A percentile compares a stretch with the other conserved stretches of the same genome.
Evolutionary conservation across 2,329 filamentous ascomycete species (phyloP).

Genomic region (Pseudogymnoascus verrucosus): DNA sequence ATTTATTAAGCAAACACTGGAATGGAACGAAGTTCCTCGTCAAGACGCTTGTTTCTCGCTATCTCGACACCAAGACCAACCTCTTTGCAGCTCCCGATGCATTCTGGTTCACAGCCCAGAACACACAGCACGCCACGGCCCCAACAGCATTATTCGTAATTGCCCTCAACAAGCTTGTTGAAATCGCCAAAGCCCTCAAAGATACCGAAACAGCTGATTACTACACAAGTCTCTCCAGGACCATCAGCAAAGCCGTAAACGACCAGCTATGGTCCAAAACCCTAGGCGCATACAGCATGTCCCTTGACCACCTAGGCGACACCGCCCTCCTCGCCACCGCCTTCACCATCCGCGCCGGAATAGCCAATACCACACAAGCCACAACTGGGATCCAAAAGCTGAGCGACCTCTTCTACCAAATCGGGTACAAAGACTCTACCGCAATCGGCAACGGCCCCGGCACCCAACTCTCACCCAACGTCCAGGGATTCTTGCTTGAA

Average conservation of each 20-base stretch:
- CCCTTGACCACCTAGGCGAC: constrained; percentile 21
- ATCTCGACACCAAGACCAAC: not conserved
- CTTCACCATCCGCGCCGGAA: constrained; percentile 29
- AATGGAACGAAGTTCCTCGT: not conserved
- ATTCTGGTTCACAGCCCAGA: not conserved
- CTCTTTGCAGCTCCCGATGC: not conserved
- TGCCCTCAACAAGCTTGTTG: constrained; percentile 22
- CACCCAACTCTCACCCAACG: constrained; percentile 37
- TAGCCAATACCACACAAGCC: constrained; percentile 28
- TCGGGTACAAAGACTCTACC: constrained; percentile 31
- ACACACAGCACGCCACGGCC: not conserved
- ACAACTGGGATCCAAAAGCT: constrained; percentile 26
- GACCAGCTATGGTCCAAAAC: constrained; percentile 27
- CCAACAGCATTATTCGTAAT: constrained; percentile 3
- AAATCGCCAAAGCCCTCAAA: constrained; percentile 26
- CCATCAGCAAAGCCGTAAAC: constrained; percentile 25
- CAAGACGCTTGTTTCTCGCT: not conserved
- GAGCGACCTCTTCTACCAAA: constrained; percentile 24
- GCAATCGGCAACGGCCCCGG: constrained; percentile 15
- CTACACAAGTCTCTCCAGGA: constrained; percentile 20
- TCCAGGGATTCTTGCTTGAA: constrained; percentile 36
- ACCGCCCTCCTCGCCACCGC: constrained; percentile 28
- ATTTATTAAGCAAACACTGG: not conserved
- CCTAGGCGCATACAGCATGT: constrained; percentile 28
- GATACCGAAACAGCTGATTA: constrained; percentile 21